Conservation (phyloP, 345 rosid species). For the Heritiera fomes region DNA sequence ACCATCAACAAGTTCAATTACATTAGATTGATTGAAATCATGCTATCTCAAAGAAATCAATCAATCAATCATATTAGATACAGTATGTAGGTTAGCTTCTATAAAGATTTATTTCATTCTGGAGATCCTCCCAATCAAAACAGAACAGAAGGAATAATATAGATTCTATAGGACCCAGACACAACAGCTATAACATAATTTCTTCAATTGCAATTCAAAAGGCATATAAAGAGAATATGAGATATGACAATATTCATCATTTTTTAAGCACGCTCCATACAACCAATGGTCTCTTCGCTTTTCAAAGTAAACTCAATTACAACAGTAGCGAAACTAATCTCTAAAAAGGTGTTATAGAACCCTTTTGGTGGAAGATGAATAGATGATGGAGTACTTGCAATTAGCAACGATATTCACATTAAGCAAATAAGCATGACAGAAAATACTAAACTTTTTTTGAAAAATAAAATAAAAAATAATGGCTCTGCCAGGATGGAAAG, state of each 20-base stretch:
- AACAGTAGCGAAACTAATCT: neutral
- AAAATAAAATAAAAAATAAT: neutral
- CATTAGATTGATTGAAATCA: constrained; percentile 17
- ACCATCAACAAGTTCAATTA: neutral
- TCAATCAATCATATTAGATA: neutral
- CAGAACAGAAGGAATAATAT: neutral
- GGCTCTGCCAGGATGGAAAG: constrained; percentile 19
- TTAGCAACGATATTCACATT: neutral
- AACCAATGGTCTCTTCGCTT: constrained; percentile 13
- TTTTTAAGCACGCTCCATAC: neutral
- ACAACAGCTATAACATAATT: neutral
- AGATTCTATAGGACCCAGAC: neutral
- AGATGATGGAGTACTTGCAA: neutral
- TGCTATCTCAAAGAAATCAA: constrained; percentile 1
- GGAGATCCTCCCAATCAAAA: neutral
- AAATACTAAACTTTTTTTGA: neutral
- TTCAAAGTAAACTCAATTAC: constrained; percentile 2
- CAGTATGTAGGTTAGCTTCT: neutral
- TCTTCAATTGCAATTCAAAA: neutral
- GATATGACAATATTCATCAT: neutral
- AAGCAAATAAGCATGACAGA: neutral
- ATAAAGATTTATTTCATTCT: constrained; percentile 2
- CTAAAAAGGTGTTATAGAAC: neutral
- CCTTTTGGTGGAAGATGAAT: neutral
- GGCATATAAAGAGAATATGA: neutral